These are phyloP conservation scores for Poronia punctata DNA, from an alignment of 495 filamentous ascomycete genomes.

Conservation along the genomic window DNA sequence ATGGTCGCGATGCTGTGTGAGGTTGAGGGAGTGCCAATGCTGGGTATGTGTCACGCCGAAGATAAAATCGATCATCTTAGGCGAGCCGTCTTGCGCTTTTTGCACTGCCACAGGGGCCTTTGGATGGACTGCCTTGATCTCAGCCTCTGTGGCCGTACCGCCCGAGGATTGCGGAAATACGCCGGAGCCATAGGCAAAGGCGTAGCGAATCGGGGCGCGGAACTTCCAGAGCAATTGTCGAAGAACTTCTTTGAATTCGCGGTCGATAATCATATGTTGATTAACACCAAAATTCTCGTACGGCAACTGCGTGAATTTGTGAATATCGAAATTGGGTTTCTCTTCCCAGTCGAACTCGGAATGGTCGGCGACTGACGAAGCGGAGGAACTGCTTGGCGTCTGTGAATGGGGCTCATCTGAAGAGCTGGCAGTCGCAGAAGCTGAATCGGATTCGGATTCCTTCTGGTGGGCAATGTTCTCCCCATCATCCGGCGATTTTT, in stretches of 20 bases:
- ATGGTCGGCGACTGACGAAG: conserved; percentile 8
- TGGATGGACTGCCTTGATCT: conserved; percentile 60
- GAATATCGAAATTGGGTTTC: conserved; percentile 65
- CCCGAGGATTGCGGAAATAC: conserved; percentile 77
- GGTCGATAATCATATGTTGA: conserved; percentile 89
- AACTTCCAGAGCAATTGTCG: conserved; percentile 90
- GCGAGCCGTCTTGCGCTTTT: conserved; percentile 73
- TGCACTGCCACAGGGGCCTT: conserved; percentile 68
- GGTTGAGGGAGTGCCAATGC: conserved; percentile 93
- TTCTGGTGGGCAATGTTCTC: conserved; percentile 13
- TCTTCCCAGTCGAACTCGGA: conserved; percentile 62
- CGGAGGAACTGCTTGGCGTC: conserved; percentile 2
- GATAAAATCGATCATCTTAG: conserved; percentile 98
- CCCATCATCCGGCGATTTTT: conserved; percentile 8
- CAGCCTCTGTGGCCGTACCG: conserved; percentile 41
- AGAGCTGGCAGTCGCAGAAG: conserved; percentile 21
- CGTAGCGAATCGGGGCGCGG: conserved; percentile 86
- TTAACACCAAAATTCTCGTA: conserved; percentile 88
- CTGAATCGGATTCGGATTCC: conserved; percentile 24
- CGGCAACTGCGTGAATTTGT: conserved; percentile 77
- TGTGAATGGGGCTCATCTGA: conserved; percentile 23
- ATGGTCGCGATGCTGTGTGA: conserved; percentile 81
- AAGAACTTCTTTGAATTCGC: conserved; percentile 86
- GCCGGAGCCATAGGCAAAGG: conserved; percentile 94
- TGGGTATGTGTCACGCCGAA: conserved; percentile 93